Base-by-base conservation (phyloP, 202 grass and related monocot species). In the Panicum virgatum region DNA sequence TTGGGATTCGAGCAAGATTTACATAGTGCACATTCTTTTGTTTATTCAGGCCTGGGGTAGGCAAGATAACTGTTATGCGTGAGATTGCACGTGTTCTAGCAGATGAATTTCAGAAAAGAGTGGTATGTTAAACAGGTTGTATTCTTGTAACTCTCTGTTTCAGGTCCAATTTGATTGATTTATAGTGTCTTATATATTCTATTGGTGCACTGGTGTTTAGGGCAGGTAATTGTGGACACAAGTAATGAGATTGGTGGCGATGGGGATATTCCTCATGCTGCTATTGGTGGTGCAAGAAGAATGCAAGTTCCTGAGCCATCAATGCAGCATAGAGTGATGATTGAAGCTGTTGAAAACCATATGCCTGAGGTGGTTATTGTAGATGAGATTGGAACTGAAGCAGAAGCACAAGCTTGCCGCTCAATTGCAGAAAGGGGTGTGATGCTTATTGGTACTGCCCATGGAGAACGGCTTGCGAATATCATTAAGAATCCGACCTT, bases 241-340 rank as follows among this genome's bases (percentile, higher is more conserved):
- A 95, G 92, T 80, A 98, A 98, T 90, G 96, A 98, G 85, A 98
- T 98, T 48, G 96, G 92, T 86, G 96, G 96, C 38, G 96, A 95
- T 58, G 96, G 96, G 62, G 92, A 98, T 80, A 89, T 95, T 89
- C 96, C 92, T 74, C 93, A 96, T 91, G 76, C 80, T 81, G 93
- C 93, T n/a, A 98, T 94, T 86, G 95, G 92, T 76, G 87, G 90
- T 5, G 96, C 96, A 69, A 91, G 92, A 88, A 89, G 96, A 89
- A 95, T 98, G 92, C 96, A 98, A 94, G 96, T 98, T 88, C 90
- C 92, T 74, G 61, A 95, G 87, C 96, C 89, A 72, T 94, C 92
- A 62, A 85, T 95, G 96, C 92, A 98, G 51, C 92, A 98, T 76
- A 89, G 78, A 42, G 90, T 98, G 53, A 98, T 98, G 96, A 95